Evolutionary conservation across 306 rosid genomes (phyloP).

Genomic region (Comarum palustre): DNA sequence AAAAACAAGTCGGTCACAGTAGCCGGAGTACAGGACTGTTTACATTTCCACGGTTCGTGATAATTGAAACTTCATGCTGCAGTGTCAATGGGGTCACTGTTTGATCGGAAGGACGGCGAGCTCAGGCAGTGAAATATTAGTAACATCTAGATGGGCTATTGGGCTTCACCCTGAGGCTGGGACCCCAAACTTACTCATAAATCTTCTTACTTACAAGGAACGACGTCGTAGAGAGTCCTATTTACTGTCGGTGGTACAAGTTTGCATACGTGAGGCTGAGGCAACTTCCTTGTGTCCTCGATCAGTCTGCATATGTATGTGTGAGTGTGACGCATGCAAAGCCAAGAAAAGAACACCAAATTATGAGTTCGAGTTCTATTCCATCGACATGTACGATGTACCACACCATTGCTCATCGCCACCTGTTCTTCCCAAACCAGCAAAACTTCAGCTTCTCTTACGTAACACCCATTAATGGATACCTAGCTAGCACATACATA

Average conservation of each 20-base stretch:
- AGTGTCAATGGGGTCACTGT: no score
- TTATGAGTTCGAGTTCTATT: not conserved
- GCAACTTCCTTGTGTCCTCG: not conserved
- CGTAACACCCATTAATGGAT: not conserved
- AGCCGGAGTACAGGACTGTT: no score
- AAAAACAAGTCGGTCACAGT: no score
- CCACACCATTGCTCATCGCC: not conserved
- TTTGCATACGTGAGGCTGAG: not conserved
- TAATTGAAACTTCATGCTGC: no score
- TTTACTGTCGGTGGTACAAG: not conserved
- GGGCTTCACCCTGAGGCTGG: no score
- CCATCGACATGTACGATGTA: not conserved
- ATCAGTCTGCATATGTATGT: no score
- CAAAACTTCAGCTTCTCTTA: not conserved
- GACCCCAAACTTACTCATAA: not conserved
- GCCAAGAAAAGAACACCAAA: not conserved
- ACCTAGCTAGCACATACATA: not conserved
- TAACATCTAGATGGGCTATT: no score
- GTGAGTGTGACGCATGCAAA: not conserved
- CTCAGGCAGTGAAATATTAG: no score
- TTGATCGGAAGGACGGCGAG: no score
- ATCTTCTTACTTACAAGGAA: not conserved
- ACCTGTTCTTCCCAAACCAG: constrained; percentile 4
- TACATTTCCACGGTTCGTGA: no score
- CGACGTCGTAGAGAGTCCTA: not conserved